Base-by-base conservation (phyloP, 306 rosid species). In the Corylus avellana region DNA sequence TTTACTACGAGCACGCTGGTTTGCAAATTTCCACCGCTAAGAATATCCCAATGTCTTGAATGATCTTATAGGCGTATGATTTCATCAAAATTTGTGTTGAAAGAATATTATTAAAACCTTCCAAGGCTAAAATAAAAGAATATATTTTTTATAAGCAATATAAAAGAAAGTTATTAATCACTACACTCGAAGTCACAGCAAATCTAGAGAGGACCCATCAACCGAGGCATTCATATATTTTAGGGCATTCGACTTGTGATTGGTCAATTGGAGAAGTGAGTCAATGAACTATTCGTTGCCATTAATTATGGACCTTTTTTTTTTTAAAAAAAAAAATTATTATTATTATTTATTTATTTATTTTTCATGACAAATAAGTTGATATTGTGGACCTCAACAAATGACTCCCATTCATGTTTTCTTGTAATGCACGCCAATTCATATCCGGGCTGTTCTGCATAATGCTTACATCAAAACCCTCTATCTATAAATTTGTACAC, bases 401-500 rank as follows among this genome's bases (percentile, higher is more conserved):
- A 32, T 7, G 70, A 64, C 46, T 32, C 14, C 42, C 50, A 18
- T 68, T 68, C 50, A 18, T 37, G 25, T 25, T 68, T 42, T 42
- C 72, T 68, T 68, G 17, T 68, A 2, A 68, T n/a, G 9, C 51
- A 68, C 72, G 49, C 53, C 72, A 68, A 42, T 68, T 68, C 72
- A 68, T 27, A 8, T 68, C 72, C 49, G 7, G 29, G 51, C 25
- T 68, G 72, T 68, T 11, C 49, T 39, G 72, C 72, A 68, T 5
- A 42, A 68, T 9, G 49, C 51, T n/a, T 25, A 37, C 32, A 42
- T 42, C 72, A 44, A 32, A 32, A 32, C 2, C 35, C 35, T 32
- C 35, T 32, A 32, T 32, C 35, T 1, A 32, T 3, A 1, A 32
- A 3, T 32, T 32, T 32, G 35, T 3, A 32, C 2, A 1, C 2